Percentiles rank a stretch among this genome's conserved stretches.
These are phyloP conservation scores for Didymella pomorum DNA, from an alignment of 2,329 filamentous ascomycete genomes.

Conservation along the genomic window DNA sequence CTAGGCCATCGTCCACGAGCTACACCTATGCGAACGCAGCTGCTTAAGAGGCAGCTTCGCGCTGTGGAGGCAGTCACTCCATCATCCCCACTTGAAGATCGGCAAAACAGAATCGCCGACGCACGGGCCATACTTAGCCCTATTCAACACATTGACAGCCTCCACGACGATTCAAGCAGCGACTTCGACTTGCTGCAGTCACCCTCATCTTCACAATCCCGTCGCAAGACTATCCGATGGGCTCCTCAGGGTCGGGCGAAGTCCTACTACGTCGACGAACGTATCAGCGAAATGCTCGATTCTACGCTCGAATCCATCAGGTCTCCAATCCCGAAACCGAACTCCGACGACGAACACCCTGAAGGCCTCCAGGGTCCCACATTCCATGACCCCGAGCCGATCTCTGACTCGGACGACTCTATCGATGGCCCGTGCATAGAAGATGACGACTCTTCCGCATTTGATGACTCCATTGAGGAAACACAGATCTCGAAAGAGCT, in stretches of 20 bases:
- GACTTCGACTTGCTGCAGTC: not conserved
- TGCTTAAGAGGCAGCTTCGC: conserved; percentile 17
- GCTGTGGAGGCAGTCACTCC: not conserved
- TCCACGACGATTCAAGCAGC: conserved; percentile 20
- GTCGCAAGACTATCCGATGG: conserved; percentile 27
- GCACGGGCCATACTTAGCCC: conserved; percentile 18
- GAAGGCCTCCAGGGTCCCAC: not conserved
- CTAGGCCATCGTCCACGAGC: not conserved
- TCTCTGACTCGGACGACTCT: conserved; percentile 15
- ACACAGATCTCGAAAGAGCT: conserved; percentile 33
- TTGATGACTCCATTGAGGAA: conserved; percentile 32
- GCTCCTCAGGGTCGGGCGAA: conserved; percentile 22
- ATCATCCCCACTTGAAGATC: conserved; percentile 15
- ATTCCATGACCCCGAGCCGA: not conserved
- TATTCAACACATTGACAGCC: conserved; percentile 3
- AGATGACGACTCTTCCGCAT: not conserved
- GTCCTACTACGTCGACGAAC: conserved; percentile 31
- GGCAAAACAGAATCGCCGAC: conserved; percentile 21
- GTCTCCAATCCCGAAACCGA: conserved; percentile 5
- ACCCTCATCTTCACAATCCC: conserved; percentile 2
- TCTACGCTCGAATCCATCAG: conserved; percentile 31
- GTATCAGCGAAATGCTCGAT: conserved; percentile 35
- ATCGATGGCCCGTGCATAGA: conserved; percentile 1
- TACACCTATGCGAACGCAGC: conserved; percentile 9
- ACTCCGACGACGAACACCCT: not conserved